Base-by-base conservation (phyloP, 2,329 filamentous ascomycete genomes). In the Colletotrichum sp. region DNA sequence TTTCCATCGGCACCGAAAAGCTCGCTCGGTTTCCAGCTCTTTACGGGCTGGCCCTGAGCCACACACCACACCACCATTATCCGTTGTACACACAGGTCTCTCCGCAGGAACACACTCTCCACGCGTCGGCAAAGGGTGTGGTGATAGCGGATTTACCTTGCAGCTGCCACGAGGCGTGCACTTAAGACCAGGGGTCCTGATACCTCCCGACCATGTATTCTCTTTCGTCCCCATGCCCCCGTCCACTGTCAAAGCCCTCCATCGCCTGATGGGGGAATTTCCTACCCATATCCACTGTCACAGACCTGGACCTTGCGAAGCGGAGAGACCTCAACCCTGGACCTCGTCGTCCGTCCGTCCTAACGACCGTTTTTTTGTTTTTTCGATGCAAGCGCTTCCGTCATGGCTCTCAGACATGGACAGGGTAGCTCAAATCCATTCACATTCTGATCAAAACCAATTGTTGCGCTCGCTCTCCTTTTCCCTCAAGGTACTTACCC, bases 381-480 rank as follows among this genome's bases (percentile, higher is more conserved):
- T 69, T 67, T 55, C 57, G 75, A 75, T 67, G 71, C 77, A 76
- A 77, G 77, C 75, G 70, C 77, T 78, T 77, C 77, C 75, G 77
- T 78, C 75, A 78, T 78, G 75, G 77, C 77, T 77, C 77, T 77
- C 77, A 77, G 77, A 78, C 77, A 77, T 72, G 69, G 75, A 64
- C 77, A 77, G 71, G 77, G 77, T 77, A 75, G 75, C 71, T 77
- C 66, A 62, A 71, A 62, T 75, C 67, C 71, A 62, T 77, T 71
- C 72, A 75, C 67, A 60, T 64, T 75, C 39, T 75, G 75, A 66
- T 75, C 71, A 77, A 75, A 71, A 75, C 71, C 75, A 69, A 75
- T 71, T 71, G 66, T 77, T 77, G 65, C 75, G 75, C 66, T 71
- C 70, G 66, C 71, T 71, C 69, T 59, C 62, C 67, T 49, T 71